phyloP scores from a whole-genome alignment of 495 filamentous ascomycete genomes.

The Penicillium longicatenatum region DNA sequence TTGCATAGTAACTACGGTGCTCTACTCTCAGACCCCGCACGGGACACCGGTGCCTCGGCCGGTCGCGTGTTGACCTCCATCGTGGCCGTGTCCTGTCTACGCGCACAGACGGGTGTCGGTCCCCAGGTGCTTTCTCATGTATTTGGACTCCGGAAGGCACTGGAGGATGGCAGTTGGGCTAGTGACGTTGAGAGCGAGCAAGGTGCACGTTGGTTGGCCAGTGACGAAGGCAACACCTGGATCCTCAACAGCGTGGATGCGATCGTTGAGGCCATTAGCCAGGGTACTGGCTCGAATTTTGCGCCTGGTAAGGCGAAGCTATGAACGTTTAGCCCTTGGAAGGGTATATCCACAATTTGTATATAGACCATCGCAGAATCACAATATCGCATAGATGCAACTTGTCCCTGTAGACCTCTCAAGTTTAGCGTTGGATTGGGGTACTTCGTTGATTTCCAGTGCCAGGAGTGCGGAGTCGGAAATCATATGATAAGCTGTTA shows the following conservation, averaged over 20 bases:
- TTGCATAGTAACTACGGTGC: conserved; percentile 69
- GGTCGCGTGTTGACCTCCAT: conserved; percentile 68
- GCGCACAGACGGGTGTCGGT: conserved; percentile 75
- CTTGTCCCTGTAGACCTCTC: too few species aligned
- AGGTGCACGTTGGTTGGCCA: conserved; percentile 64
- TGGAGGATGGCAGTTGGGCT: conserved; percentile 62
- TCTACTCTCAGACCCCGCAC: conserved; percentile 66
- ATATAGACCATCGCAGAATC: background rate
- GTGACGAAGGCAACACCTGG: conserved; percentile 74
- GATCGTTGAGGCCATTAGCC: conserved; percentile 64
- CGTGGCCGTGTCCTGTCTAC: conserved; percentile 67
- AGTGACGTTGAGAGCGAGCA: conserved; percentile 55
- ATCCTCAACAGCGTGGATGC: conserved; percentile 67
- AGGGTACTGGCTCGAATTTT: conserved; percentile 60
- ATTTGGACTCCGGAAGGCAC: conserved; percentile 71
- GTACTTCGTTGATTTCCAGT: too few species aligned
- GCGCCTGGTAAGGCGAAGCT: conserved; percentile 56
- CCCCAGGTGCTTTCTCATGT: conserved; percentile 78
- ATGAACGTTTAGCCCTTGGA: conserved; percentile 20
- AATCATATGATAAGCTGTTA: too few species aligned
- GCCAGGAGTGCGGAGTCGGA: too few species aligned
- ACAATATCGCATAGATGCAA: too few species aligned
- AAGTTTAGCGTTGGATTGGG: too few species aligned
- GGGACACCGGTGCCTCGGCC: conserved; percentile 49
- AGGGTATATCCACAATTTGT: background rate